Base-by-base conservation (phyloP, 345 rosid genomes). In the Rhizophora mangle region DNA sequence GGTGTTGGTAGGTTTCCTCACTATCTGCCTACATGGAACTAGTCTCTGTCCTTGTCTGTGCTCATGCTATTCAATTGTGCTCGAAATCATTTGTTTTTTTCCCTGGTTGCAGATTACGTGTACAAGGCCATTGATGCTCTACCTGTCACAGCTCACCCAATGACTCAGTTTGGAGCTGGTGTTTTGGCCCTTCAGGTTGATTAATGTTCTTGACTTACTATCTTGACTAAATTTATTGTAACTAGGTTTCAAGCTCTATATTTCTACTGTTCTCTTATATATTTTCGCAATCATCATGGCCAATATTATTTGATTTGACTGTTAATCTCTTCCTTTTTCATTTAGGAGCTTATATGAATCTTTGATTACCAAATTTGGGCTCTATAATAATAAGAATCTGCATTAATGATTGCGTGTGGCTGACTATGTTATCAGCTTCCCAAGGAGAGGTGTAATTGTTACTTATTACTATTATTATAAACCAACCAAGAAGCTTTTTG, bases 101-200 rank as follows among this genome's bases (percentile, higher is more conserved):
- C 51, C 56, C 63, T 72, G 24, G 60, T 63, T 81, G 80, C 88
- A 95, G 97, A 92, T 82, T 88, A 91, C 69, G 96, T 87, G 69
- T 95, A 72, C 66, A 89, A 92, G 85, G 89, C 93, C 60, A 90
- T 95, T 57, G 99, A 95, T 82, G 91, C 96, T 61, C 84, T 95
- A 67, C 97, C 97, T 72, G 79, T 78, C 56, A 80, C 93, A 16
- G 93, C 99, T 65, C 99, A 95, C 76, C 99, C 99, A 34, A 95
- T 95, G 99, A 95, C 99, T 74, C 97, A 95, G 72, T 92, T 95
- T 84, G 79, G 89, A 49, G 78, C 89, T n/a, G 99, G 99, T 81
- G 99, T 95, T 68, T 92, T 95, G 99, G 96, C 96, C 43, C 97
- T 95, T 47, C 99, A 95, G 97, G 99, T 95, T 73, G 65, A 29